Base-by-base conservation (phyloP, 2,329 filamentous ascomycete genomes). In the Amauroascus verrucosus region DNA sequence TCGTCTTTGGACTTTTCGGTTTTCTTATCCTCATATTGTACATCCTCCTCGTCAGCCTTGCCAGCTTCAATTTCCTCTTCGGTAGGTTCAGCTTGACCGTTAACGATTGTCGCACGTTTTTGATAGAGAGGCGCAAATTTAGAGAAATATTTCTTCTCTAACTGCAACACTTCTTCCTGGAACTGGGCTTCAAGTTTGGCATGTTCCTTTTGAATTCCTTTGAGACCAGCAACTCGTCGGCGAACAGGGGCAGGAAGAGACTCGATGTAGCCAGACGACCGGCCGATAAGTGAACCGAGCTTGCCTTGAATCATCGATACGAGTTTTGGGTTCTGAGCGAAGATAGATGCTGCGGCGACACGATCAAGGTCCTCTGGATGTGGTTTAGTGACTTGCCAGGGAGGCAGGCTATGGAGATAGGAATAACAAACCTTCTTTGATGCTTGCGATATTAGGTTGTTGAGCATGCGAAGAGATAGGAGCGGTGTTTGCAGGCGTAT, bases 71-170 rank as follows among this genome's bases (percentile, higher is more conserved):
- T 76, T 72, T 97, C 89, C 35, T 84, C 82, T 54, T 94, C 87
- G 57, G 86, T 88, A 28, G 93, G 93, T 76, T 98, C 93, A 56
- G 76, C 71, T 59, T 75, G 75, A 63, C 93, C 93, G 73, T 96
- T 97, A 72, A 98, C 79, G 63, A 98, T 97, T 64, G 84, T 80
- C 58, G 90, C 82, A 72, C 93, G 90, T 79, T 93, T 93, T 79
- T 96, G 77, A 75, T 98, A 98, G 48, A 98, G 82, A 57, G 93
- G 93, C 52, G 88, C 95, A 76, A 96, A 98, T 76, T 97, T 97
- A 75, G 87, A 88, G 65, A 97, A 97, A 75, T 95, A 98, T 77
- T 96, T 96, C 82, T 98, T 98, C 80, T 98, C 93, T 26, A 98
- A 82, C 72, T 96, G 85, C 55, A 98, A 81, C 58, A 98, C 90